These are phyloP conservation scores for Iris macrosiphon DNA, from an alignment of 106 monocot species.

Conservation along the genomic window DNA sequence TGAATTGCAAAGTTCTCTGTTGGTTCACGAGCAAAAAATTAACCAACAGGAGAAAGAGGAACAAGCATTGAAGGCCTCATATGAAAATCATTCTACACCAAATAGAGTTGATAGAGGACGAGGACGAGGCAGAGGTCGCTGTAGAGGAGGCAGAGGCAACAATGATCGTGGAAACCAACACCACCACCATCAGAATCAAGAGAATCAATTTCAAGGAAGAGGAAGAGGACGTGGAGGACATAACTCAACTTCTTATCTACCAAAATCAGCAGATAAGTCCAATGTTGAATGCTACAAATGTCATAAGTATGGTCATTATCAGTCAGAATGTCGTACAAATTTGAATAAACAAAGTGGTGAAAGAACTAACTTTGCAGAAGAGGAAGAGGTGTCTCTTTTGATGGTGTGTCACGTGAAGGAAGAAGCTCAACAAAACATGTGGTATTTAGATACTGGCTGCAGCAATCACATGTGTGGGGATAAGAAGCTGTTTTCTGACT, in stretches of 20 bases:
- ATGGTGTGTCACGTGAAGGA: constrained; percentile 8
- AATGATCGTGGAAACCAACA: constrained; percentile 3
- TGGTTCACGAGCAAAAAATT: no score
- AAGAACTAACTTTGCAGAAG: constrained; percentile 15
- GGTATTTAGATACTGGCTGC: constrained; percentile 16
- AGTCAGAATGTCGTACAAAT: constrained; percentile 11
- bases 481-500: constrained; percentile 10
- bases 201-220: not conserved
- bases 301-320: constrained; percentile 8
- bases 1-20: no score
- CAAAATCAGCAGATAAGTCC: constrained; percentile 1
- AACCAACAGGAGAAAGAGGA: not conserved
- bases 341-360: constrained; percentile 13
- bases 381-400: constrained; percentile 14
- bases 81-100: not conserved
- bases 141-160: constrained; percentile 1
- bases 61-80: constrained; percentile 1
- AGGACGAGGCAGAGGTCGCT: not conserved
- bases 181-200: not conserved
- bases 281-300: constrained; percentile 5
- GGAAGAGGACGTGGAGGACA: constrained; percentile 1
- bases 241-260: constrained; percentile 1
- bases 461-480: constrained; percentile 16
- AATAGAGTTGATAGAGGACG: constrained; percentile 5
- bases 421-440: constrained; percentile 12